Percentiles rank a stretch among this genome's conserved stretches.
phyloP scores from a whole-genome alignment of 306 rosid genomes.

The Sindora glabra region DNA sequence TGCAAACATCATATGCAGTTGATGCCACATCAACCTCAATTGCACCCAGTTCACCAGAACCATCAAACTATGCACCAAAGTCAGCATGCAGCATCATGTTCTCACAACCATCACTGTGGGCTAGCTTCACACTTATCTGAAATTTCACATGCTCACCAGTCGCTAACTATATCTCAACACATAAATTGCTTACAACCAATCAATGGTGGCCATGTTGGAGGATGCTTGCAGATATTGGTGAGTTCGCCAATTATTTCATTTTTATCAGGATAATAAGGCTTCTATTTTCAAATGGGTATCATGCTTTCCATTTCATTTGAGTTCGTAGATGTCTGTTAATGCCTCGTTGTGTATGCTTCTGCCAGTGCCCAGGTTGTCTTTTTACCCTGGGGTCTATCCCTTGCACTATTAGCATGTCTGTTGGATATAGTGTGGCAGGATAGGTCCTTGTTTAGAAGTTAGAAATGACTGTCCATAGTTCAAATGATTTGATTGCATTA shows the following conservation, averaged over 20 bases:
- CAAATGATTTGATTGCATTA: no score
- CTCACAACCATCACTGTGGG: conserved; percentile 72
- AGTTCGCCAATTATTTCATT: conserved; percentile 20
- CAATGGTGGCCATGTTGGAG: conserved; percentile 66
- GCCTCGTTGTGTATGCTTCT: not conserved
- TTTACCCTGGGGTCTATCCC: not conserved
- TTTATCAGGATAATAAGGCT: not conserved
- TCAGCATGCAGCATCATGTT: conserved; percentile 59
- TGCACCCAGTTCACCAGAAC: conserved; percentile 69
- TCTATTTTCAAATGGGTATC: not conserved
- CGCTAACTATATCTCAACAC: conserved; percentile 73
- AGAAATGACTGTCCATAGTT: not conserved
- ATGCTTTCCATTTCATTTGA: conserved; percentile 6
- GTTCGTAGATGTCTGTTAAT: not conserved
- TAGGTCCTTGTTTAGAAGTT: not conserved
- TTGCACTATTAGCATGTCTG: not conserved
- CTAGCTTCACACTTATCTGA: conserved; percentile 69
- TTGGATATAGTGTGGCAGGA: not conserved
- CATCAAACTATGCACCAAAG: conserved; percentile 70
- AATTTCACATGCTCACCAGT: conserved; percentile 74
- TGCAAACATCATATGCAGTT: conserved; percentile 69
- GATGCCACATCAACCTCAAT: conserved; percentile 72
- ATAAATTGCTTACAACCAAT: conserved; percentile 71
- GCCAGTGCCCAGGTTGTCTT: no score
- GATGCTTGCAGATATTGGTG: conserved; percentile 85